phyloP scores from a whole-genome alignment of 345 rosid genomes.

The Sisymbrium irio region DNA sequence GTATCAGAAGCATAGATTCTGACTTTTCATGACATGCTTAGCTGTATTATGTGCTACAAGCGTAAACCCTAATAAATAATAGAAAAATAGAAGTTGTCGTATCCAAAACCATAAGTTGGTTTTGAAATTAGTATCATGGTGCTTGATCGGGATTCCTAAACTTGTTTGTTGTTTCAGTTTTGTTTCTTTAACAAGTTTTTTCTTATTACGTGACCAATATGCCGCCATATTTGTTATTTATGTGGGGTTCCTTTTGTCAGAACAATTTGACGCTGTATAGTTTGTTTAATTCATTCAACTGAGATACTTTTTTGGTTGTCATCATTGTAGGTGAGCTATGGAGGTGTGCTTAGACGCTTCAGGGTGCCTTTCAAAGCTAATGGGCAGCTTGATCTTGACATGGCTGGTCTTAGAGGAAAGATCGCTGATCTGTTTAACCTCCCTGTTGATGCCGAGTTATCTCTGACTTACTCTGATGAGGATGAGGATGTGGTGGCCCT shows the following conservation, averaged over 20 bases:
- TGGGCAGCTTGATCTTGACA: slow-evolving; percentile 66
- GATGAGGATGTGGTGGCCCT: slow-evolving; percentile 86
- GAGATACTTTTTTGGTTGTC: neutral
- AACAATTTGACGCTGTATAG: neutral
- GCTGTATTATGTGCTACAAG: neutral
- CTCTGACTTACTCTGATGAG: slow-evolving; percentile 79
- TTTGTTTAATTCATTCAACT: neutral
- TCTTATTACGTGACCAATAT: neutral
- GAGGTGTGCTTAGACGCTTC: slow-evolving; percentile 78
- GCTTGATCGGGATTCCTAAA: neutral
- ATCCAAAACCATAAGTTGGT: neutral
- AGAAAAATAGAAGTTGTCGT: neutral
- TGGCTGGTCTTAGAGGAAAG: slow-evolving; percentile 59
- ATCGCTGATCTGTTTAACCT: slow-evolving; percentile 57
- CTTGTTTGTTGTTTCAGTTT: neutral
- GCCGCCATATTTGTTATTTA: neutral
- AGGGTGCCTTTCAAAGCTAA: slow-evolving; percentile 48
- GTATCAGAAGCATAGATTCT: neutral
- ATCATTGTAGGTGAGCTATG: slow-evolving; percentile 62
- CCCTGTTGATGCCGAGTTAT: slow-evolving; percentile 49
- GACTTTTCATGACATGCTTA: neutral
- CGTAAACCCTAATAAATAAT: neutral
- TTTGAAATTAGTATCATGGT: neutral
- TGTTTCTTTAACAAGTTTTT: neutral
- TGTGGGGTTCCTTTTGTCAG: neutral